Conservation (phyloP, 2,329 filamentous ascomycete genomes). For the Sclerotinia glacialis region DNA sequence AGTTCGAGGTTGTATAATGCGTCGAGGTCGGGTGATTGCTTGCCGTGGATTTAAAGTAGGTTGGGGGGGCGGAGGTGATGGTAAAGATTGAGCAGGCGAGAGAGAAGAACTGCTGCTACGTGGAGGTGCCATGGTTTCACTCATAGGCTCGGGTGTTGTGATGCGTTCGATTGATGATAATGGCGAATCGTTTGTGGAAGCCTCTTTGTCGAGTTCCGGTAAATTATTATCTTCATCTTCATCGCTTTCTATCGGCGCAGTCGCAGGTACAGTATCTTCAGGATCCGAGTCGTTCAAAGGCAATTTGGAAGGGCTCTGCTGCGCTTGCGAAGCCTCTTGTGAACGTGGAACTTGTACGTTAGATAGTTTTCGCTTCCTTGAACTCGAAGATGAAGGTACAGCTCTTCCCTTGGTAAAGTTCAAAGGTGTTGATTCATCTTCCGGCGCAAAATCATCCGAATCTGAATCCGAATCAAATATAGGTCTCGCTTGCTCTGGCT, state of each 20-base stretch:
- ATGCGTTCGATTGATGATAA: slow-evolving; percentile 31
- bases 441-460: slow-evolving; percentile 55
- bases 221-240: slow-evolving; percentile 24
- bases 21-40: slow-evolving; percentile 30
- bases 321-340: slow-evolving; percentile 22
- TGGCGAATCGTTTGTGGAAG: slow-evolving; percentile 23
- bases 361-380: slow-evolving; percentile 54
- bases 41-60: slow-evolving; percentile 18
- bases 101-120: slow-evolving; percentile 35
- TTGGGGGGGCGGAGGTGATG: slow-evolving; percentile 29
- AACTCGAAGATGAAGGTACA: slow-evolving; percentile 34
- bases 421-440: slow-evolving; percentile 67
- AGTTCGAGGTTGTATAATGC: slow-evolving; percentile 33
- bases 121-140: slow-evolving; percentile 40
- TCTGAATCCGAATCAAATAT: slow-evolving; percentile 46
- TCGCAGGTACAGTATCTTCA: slow-evolving; percentile 33
- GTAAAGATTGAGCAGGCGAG: slow-evolving; percentile 29
- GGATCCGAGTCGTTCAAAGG: slow-evolving; percentile 20
- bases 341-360: slow-evolving; percentile 34
- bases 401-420: slow-evolving; percentile 45
- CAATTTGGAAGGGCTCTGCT: slow-evolving; percentile 30
- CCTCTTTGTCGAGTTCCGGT: slow-evolving; percentile 17
- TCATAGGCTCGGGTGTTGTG: slow-evolving; percentile 35
- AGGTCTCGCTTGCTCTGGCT: slow-evolving; percentile 39
- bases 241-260: slow-evolving; percentile 27